Percentiles rank a stretch among this genome's conserved stretches.
These are phyloP conservation scores for Aspergillus chevalieri DNA, from an alignment of 2,329 filamentous ascomycete species.

Conservation along the genomic window DNA sequence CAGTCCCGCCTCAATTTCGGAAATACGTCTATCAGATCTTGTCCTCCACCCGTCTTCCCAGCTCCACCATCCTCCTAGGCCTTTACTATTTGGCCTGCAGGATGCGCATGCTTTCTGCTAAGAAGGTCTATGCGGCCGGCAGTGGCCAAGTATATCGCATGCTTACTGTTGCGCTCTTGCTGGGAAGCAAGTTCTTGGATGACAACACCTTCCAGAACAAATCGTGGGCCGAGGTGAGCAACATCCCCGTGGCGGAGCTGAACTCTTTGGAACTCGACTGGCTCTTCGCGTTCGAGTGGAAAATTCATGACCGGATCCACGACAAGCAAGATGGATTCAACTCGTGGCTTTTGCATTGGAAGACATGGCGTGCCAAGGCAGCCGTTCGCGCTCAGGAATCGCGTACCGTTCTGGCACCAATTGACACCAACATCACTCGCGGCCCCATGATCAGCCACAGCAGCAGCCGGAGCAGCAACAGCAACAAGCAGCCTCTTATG, in stretches of 20 bases:
- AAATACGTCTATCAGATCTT: constrained; percentile 91
- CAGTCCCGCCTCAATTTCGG: constrained; percentile 67
- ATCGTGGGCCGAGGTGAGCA: constrained; percentile 92
- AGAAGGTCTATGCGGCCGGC: constrained; percentile 49
- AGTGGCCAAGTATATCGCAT: constrained; percentile 77
- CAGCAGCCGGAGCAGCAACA: background rate
- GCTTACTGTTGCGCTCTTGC: constrained; percentile 73
- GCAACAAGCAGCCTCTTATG: constrained; percentile 38
- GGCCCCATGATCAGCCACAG: constrained; percentile 38
- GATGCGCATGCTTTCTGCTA: constrained; percentile 64
- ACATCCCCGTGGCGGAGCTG: constrained; percentile 75
- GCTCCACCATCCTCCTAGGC: constrained; percentile 82
- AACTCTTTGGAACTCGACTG: constrained; percentile 84
- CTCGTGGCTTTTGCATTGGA: constrained; percentile 62
- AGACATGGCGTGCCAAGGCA: constrained; percentile 53
- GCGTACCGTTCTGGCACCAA: constrained; percentile 51
- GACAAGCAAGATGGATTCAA: constrained; percentile 63
- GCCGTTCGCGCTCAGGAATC: constrained; percentile 41
- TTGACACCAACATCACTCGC: constrained; percentile 59
- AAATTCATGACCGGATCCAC: constrained; percentile 78
- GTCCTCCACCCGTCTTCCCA: constrained; percentile 81
- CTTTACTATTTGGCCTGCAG: constrained; percentile 83
- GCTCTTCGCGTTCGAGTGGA: constrained; percentile 75
- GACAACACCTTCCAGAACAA: constrained; percentile 98
- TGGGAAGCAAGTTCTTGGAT: constrained; percentile 92